Percentiles rank a stretch among this genome's conserved stretches.
Conservation (phyloP, 108 stramenopile species). For the Parmales sp. region DNA sequence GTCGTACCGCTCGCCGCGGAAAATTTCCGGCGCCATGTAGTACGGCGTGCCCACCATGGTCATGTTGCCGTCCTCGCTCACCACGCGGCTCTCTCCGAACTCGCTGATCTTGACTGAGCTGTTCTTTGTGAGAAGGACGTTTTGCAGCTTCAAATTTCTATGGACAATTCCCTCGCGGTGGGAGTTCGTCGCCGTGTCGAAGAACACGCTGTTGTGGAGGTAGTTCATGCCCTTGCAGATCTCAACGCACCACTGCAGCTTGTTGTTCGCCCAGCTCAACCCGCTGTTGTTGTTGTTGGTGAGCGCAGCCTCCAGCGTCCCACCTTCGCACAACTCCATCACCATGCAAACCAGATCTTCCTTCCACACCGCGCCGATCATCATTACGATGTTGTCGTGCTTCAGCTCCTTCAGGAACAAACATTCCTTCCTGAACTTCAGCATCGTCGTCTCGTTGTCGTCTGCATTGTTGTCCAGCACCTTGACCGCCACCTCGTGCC, state of each 20-base stretch:
- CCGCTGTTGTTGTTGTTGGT: too few relatives aligned
- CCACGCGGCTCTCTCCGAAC: neutral
- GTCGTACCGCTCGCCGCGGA: neutral
- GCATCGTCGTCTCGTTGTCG: too few relatives aligned
- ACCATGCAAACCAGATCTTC: neutral
- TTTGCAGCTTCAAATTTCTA: neutral
- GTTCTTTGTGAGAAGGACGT: neutral
- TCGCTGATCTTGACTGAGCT: neutral
- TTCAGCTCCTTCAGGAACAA: neutral
- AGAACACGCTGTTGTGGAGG: neutral
- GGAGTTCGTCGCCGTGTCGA: neutral
- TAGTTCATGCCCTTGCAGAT: neutral
- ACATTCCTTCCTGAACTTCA: neutral
- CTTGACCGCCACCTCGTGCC: neutral
- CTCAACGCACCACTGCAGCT: neutral
- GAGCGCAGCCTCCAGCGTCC: too few relatives aligned
- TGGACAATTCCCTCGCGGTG: constrained; percentile 24
- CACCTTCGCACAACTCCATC: constrained; percentile 8
- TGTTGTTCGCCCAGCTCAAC: too few relatives aligned
- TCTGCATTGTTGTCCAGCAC: too few relatives aligned
- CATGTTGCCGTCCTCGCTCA: neutral
- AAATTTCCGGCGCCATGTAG: neutral
- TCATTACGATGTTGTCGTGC: neutral
- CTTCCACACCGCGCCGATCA: neutral
- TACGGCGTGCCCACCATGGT: constrained; percentile 13